Evolutionary conservation across 768 basidiomycete genomes (phyloP).

Genomic region (Suillus ampliporus): DNA sequence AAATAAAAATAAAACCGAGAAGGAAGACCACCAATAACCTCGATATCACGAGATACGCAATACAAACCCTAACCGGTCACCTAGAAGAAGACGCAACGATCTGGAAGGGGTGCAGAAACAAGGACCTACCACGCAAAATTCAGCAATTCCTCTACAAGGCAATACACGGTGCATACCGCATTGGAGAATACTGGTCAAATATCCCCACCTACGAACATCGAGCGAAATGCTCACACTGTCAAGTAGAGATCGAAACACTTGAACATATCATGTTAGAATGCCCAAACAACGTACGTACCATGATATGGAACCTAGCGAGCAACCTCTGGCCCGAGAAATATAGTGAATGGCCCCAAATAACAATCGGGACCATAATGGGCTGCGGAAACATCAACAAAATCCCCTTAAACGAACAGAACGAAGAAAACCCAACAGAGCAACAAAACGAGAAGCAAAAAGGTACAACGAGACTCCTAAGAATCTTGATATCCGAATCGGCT

Average conservation of each 20-base stretch:
- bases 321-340: neutral
- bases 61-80: neutral
- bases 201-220: neutral
- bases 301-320: neutral
- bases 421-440: neutral
- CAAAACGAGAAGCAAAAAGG: neutral
- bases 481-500: neutral
- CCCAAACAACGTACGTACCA: neutral
- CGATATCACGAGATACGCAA: neutral
- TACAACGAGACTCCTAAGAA: neutral
- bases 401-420: neutral
- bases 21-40: neutral
- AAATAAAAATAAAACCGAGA: neutral
- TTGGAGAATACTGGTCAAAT: neutral
- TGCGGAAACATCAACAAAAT: neutral
- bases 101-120: neutral
- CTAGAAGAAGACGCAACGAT: neutral
- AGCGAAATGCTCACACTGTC: neutral
- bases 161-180: neutral
- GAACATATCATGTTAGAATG: neutral
- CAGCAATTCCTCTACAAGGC: neutral
- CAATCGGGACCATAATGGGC: neutral
- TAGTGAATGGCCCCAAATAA: neutral
- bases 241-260: neutral
- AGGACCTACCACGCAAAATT: neutral